Evolutionary conservation across 768 basidiomycete species (phyloP), one percentile per base, ranked within the genome.

Genomic region (Tephrocybe sp.): DNA sequence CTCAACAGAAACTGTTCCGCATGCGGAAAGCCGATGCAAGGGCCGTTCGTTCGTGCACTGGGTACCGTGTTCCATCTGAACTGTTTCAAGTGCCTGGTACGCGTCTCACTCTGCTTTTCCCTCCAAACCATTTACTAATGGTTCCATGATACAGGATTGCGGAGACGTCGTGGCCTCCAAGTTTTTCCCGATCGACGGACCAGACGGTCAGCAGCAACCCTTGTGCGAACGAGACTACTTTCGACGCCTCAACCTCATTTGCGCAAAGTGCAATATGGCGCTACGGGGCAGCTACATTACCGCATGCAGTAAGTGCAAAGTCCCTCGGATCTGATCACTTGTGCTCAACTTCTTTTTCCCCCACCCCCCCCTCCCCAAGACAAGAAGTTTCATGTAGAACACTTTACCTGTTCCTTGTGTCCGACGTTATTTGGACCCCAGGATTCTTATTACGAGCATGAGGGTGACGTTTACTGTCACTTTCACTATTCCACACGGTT

Each of bases 181-280:
- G 67, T 99, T 99, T 75, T 99, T 99, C 69, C 95, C 97, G 16
- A 91, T 98, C 60, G 95, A 98, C 62, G 91, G 92, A 1, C 77
- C 83, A 39, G 92, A 93, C 61, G 84, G 87, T 53, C 87, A 82
- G 64, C 94, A 92, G 60, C 84, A 87, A 53, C 95, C 97, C 23
- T 79, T 99, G n/a, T 99, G 97, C 69, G 97, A 99, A 75, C 80
- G 91, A 53, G 97, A 99, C 66, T 99, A 97, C 69, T 99, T 99
- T 69, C 83, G 92, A 57, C 82, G 97, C 48, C 78, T 99, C 46
- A 93, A 93, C 69, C 80, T 99, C 61, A 94, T 99, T 54, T 99
- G 97, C 66, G 91, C 87, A 40, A 95, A 97, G 69, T 99, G 97
- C 69, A 86, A 88, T 36, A 83, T 87, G 75, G 97, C 97, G 33